A percentile compares a stretch with the other conserved stretches of the same genome.
Evolutionary conservation across 164 flowering plant species (phyloP).

Genomic region (Macadamia tetraphylla): DNA sequence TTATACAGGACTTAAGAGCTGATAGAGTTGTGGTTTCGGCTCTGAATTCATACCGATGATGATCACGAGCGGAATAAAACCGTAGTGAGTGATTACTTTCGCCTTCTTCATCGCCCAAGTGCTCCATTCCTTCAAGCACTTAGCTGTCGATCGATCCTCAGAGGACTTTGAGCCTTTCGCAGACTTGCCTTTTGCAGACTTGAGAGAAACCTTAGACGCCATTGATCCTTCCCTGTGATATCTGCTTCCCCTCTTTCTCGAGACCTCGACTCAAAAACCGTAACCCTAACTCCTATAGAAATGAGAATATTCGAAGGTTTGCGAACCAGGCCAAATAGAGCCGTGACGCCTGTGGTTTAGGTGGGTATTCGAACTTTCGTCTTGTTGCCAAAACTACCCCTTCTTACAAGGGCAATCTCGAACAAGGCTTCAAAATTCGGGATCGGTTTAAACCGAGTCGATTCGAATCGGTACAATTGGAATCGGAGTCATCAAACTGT

Average conservation of each 20-base stretch:
- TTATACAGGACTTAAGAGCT: conserved; percentile 68
- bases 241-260: background rate
- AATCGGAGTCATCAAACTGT: too few species aligned
- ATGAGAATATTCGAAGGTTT: too few species aligned
- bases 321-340: too few species aligned
- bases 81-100: conserved; percentile 74
- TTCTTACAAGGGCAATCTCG: too few species aligned
- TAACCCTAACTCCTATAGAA: background rate
- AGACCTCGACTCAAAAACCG: background rate
- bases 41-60: conserved; percentile 82
- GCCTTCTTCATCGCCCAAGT: conserved; percentile 72
- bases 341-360: too few species aligned
- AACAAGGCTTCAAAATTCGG: too few species aligned
- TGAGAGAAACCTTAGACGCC: conserved; percentile 46
- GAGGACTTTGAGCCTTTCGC: conserved; percentile 28
- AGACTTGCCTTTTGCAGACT: conserved; percentile 34
- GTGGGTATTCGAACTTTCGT: too few species aligned
- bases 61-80: conserved; percentile 75
- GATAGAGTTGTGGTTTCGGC: conserved; percentile 62
- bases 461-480: too few species aligned
- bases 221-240: conserved; percentile 13
- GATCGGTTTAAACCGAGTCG: too few species aligned
- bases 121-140: conserved; percentile 63
- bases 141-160: conserved; percentile 27
- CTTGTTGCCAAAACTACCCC: too few species aligned